Evolutionary conservation across 257 asterid species (phyloP), one percentile per base, ranked within the genome.

Genomic region (Lycium barbarum): DNA sequence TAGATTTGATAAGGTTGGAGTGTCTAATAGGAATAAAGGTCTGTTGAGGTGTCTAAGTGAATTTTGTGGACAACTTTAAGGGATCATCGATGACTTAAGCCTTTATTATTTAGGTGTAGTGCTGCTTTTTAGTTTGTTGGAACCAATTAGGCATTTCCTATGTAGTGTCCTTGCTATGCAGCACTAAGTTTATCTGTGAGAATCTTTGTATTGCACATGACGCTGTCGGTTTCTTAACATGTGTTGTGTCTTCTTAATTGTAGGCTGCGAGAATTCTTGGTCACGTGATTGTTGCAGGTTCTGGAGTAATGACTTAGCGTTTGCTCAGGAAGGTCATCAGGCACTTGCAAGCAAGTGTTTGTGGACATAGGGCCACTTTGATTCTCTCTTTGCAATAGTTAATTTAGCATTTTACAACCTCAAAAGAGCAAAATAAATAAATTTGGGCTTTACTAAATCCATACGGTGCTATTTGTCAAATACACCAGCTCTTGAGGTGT

Each of bases 271-370:
- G 86, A 84, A 35, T 88, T 87, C 84, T 92, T 40, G 93, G 91
- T 54, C 84, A 88, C 57, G 61, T 92, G 84, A 40, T 89, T 68
- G 83, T 88, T 62, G 82, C 88, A 84, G 89, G 92, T 83, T 88
- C 93, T 20, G 85, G 91, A 49, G 63, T 90, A 74, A n/a, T n/a
- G 88, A 90, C 83, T 51, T 89, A 90, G 88, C 90, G 18, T 78
- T 90, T 74, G 51, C 81, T 59, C 91, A 84, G 85, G 93, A 92
- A 59, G 89, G 88, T 87, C 90, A 87, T 73, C 92, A 89, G 88
- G 91, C n/a, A n/a, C 83, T 91, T 43, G 78, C 91, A 66, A 90
- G 91, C 88, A 65, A 70, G 93, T 74, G 78, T 71, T 59, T 80
- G 36, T 45, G 80, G 2, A 70, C 58, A 33, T 40, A 33, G 20